Percentiles rank a stretch among this genome's conserved stretches.
phyloP scores from a whole-genome alignment of 768 basidiomycete species.

The Boletus tomentosulus region DNA sequence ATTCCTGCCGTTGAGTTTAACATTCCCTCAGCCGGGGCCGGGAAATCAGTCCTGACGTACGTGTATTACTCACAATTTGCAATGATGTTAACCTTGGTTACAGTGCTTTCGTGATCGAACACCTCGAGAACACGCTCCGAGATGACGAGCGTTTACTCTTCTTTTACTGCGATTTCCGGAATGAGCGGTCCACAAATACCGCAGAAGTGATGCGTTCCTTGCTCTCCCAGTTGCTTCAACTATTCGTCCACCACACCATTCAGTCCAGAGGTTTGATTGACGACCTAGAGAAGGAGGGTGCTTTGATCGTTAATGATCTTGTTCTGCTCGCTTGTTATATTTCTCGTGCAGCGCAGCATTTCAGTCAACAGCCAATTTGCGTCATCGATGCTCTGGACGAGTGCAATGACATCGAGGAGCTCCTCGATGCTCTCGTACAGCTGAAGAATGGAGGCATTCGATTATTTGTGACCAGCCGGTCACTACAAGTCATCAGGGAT shows the following conservation, averaged over 20 bases:
- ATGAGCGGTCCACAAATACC: slow-evolving; percentile 2
- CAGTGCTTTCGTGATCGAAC: slow-evolving; percentile 14
- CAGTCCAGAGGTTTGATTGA: neutral
- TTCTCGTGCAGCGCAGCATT: neutral
- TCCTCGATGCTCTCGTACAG: neutral
- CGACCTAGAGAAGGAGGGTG: neutral
- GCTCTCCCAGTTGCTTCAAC: slow-evolving; percentile 11
- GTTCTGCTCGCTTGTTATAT: slow-evolving; percentile 2
- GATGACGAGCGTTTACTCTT: slow-evolving; percentile 4
- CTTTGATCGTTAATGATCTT: neutral
- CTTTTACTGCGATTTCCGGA: slow-evolving; percentile 23
- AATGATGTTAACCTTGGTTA: neutral
- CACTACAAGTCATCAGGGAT: slow-evolving; percentile 7
- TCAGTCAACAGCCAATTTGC: neutral
- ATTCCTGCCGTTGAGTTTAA: neutral
- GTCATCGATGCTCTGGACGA: slow-evolving; percentile 18
- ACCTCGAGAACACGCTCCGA: neutral
- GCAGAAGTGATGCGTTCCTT: slow-evolving; percentile 15
- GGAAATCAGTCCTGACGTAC: slow-evolving; percentile 16
- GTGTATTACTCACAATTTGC: neutral
- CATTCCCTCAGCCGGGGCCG: slow-evolving; percentile 7
- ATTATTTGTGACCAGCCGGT: slow-evolving; percentile 10
- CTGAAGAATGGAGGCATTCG: neutral
- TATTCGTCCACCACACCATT: neutral
- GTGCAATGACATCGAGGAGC: slow-evolving; percentile 6